These are phyloP conservation scores for Solanum ahanhuiri DNA, from an alignment of 257 asterid genomes.

Conservation along the genomic window DNA sequence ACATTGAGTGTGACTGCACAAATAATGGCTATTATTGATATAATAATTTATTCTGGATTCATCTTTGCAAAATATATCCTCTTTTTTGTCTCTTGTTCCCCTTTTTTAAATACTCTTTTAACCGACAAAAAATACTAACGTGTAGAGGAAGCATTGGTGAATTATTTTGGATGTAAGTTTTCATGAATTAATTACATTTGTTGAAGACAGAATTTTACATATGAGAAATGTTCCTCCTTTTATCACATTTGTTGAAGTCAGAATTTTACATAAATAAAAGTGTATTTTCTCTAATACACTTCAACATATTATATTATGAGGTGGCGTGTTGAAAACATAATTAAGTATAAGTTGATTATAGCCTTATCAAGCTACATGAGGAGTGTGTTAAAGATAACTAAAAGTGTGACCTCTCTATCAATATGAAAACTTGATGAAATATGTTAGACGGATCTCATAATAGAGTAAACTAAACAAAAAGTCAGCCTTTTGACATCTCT, in stretches of 20 bases:
- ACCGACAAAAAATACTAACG: neutral
- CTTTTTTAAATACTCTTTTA: neutral
- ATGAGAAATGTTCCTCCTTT: too few species aligned
- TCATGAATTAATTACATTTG: neutral
- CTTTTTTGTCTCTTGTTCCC: neutral
- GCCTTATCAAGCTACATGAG: neutral
- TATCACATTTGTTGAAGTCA: too few species aligned
- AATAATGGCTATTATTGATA: neutral
- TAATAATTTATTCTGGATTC: neutral
- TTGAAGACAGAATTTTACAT: too few species aligned
- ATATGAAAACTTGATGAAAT: too few species aligned
- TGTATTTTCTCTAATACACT: too few species aligned
- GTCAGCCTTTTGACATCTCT: neutral
- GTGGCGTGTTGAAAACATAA: too few species aligned
- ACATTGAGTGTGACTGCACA: neutral
- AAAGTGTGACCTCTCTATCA: neutral
- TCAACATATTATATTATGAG: too few species aligned
- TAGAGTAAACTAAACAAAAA: too few species aligned
- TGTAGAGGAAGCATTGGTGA: neutral
- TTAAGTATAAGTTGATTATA: too few species aligned
- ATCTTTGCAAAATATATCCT: neutral
- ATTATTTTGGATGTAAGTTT: neutral
- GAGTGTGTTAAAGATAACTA: neutral
- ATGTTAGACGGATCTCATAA: too few species aligned
- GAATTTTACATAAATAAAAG: too few species aligned